Percentiles rank a stretch among this genome's conserved stretches.
These are phyloP conservation scores for Panaeolus cyanescens DNA, from an alignment of 768 basidiomycete genomes.

Conservation along the genomic window DNA sequence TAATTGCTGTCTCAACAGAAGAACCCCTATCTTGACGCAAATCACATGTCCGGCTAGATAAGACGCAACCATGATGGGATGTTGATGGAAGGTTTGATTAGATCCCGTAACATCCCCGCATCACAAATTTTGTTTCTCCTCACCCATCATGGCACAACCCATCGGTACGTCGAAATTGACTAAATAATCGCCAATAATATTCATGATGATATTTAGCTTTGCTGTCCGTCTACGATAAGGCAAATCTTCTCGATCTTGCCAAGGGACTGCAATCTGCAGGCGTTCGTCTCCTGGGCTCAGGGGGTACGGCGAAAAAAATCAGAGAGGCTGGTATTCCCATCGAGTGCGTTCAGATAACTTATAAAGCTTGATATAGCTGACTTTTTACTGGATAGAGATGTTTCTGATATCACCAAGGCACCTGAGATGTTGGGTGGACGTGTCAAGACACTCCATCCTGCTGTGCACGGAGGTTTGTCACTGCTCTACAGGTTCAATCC, in stretches of 20 bases:
- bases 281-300: constrained; percentile 89
- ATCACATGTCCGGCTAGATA: constrained; percentile 1
- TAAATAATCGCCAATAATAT: background rate
- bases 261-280: constrained; percentile 79
- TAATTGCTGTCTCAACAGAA: no score
- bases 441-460: constrained; percentile 98
- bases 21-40: background rate
- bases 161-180: constrained; percentile 21
- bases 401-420: constrained; percentile 95
- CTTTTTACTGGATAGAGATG: constrained; percentile 63
- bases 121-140: constrained; percentile 1
- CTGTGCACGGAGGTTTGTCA: constrained; percentile 87
- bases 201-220: constrained; percentile 59
- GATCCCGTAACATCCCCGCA: background rate
- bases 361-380: background rate
- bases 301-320: constrained; percentile 97
- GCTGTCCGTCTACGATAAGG: constrained; percentile 96
- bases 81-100: no score
- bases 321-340: constrained; percentile 91
- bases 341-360: constrained; percentile 56
- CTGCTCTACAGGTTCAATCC: background rate
- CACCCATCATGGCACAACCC: constrained; percentile 27
- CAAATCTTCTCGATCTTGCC: constrained; percentile 85
- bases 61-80: background rate
- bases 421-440: constrained; percentile 99